phyloP scores from a whole-genome alignment of 2,329 filamentous ascomycete genomes.

The Clarireedia hainanense region DNA sequence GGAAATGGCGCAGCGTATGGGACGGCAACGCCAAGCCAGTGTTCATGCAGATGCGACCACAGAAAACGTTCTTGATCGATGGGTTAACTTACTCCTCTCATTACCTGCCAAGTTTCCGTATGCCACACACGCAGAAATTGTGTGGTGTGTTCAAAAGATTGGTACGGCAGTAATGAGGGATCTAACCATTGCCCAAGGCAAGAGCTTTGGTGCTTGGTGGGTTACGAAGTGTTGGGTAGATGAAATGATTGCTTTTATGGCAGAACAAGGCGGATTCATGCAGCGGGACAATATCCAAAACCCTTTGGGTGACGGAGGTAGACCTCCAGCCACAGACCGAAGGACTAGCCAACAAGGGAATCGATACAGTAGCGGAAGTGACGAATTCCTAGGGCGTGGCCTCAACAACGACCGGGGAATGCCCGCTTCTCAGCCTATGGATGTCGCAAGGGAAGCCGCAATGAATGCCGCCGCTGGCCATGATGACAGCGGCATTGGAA shows the following conservation, averaged over 20 bases:
- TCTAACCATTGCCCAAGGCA: slow-evolving; percentile 68
- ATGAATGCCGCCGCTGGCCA: slow-evolving; percentile 43
- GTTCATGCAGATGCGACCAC: slow-evolving; percentile 36
- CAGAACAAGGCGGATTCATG: slow-evolving; percentile 86
- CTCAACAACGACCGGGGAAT: slow-evolving; percentile 16
- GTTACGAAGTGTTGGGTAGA: slow-evolving; percentile 93
- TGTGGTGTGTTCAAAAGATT: slow-evolving; percentile 68
- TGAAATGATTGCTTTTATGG: slow-evolving; percentile 86
- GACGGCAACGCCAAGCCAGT: slow-evolving; percentile 34
- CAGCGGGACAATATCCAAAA: slow-evolving; percentile 41
- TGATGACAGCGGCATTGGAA: slow-evolving; percentile 70
- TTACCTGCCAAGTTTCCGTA: slow-evolving; percentile 67
- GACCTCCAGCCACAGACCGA: slow-evolving; percentile 15
- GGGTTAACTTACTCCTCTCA: slow-evolving; percentile 63
- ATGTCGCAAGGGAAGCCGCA: slow-evolving; percentile 36
- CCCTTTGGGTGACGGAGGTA: slow-evolving; percentile 18
- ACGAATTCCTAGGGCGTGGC: slow-evolving; percentile 24
- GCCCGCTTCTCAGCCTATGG: slow-evolving; percentile 26
- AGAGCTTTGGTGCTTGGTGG: slow-evolving; percentile 88
- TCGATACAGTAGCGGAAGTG: slow-evolving; percentile 27
- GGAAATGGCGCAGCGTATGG: slow-evolving; percentile 43
- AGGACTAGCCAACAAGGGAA: slow-evolving; percentile 22
- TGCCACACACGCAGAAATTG: slow-evolving; percentile 62
- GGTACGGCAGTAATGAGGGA: slow-evolving; percentile 74
- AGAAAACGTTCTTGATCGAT: slow-evolving; percentile 68